Base-by-base conservation (phyloP, 176 grass and related monocot species). In the Oryza meyeriana region DNA sequence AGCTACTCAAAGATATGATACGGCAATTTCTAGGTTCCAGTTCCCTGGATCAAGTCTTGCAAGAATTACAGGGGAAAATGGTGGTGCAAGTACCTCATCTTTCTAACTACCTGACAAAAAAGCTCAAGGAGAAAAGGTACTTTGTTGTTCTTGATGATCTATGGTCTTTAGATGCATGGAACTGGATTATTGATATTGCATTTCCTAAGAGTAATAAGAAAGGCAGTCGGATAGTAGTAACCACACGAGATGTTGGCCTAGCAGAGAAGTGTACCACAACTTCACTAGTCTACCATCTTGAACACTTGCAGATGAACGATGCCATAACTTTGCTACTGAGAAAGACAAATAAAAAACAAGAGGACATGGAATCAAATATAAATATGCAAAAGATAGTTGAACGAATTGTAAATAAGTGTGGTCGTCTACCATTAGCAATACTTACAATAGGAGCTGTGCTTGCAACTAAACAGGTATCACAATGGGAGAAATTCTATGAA, bases 81-180 rank as follows among this genome's bases (percentile, higher is more conserved):
- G 14, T 29, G 6, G 24, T 30, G 6, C 69, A 9, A 16, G 67
- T 70, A 25, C 2, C 29, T 2, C 24, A 72, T 14, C 69, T 72
- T n/a, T n/a, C n/a, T 5, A 1, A n/a, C 1, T 29, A 8, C 0
- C 34, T 81, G 16, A 16, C 0, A 3, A 0, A 29, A 9, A 33
- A 0, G 24, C 13, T 81, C 0, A 1, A 1, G 0, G 10, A 71
- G 0, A 61, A 41, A 10, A 82, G 69, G 70, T 86, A 81, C 20
- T 40, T 86, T 27, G 6, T 86, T 73, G 45, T 86, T 66, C 42
- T 86, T 69, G 84, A 86, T 68, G 84, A 86, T 24, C n/a, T 81
- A 4, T 81, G 85, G 85, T 3, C 0, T 13, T 62, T 20, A 0
- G 0, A 65, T n/a, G 78, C 5, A 1, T 76, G 66, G 79, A 7